Base-by-base conservation (phyloP, 331 rosid species). In the Telfairia occidentalis region DNA sequence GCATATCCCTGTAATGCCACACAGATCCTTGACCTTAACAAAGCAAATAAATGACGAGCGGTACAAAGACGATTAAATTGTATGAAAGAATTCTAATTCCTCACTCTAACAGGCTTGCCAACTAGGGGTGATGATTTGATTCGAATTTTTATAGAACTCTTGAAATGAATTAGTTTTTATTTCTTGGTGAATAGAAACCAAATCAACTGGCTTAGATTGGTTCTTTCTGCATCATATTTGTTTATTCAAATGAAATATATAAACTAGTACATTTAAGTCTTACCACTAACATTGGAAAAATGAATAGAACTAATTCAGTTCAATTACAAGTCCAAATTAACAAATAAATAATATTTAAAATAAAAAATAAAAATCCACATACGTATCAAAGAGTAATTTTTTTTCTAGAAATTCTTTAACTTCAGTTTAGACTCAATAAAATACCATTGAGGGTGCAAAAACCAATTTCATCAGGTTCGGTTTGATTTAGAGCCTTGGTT, bases 1-100 rank as follows among this genome's bases (percentile, higher is more conserved):
- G 97, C 97, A 83, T 92, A 92, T 70, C 97, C 97, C 97, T 92
- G 54, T 10, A 49, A 71, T 23, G 7, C 15, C 4, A 81, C 30
- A 64, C 12, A 63, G n/a, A n/a, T 35, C 48, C 7, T 48, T 35
- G 8, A 63, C 48, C 7, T 48, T 35, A n/a, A 63, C 48, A 63
- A 63, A 4, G 8, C 23, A 2, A 59, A 59, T 16, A 29, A 15
- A 28, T 29, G 38, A 59, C 21, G 37, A 12, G 4, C 35, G 0
- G 38, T 29, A 29, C 29, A 59, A 29, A 59, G 66, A 59, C 5
- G 21, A 59, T 29, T 9, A 59, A 28, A 2, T 59, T 59, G 10
- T 13, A 28, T 5, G 66, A 29, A 35, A 29, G 66, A 13, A 8
- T 59, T 59, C 40, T 26, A 13, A 8, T 59, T 59, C 40, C 57